These are phyloP conservation scores for Quercus parvula DNA, from an alignment of 306 rosid genomes.

Conservation along the genomic window DNA sequence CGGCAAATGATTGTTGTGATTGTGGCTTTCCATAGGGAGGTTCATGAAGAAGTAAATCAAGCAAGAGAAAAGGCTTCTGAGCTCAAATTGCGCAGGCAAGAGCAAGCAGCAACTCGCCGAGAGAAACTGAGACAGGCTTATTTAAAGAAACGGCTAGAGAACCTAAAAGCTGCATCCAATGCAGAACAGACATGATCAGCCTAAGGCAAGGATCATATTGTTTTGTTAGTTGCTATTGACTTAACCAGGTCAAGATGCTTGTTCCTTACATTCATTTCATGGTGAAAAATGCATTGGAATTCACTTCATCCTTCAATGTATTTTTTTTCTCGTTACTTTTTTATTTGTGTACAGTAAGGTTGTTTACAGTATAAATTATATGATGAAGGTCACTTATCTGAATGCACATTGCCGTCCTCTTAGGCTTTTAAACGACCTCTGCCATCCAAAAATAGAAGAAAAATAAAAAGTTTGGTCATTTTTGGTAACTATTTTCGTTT, in stretches of 20 bases:
- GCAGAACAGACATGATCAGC: slow-evolving; percentile 19
- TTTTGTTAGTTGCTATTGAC: not conserved
- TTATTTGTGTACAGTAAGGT: not conserved
- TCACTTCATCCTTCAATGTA: not conserved
- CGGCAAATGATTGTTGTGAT: not conserved
- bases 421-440: too few relatives aligned
- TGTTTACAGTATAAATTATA: not conserved
- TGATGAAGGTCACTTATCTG: not conserved
- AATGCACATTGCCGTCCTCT: not conserved
- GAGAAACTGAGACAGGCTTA: slow-evolving; percentile 83
- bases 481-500: too few relatives aligned
- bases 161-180: slow-evolving; percentile 61
- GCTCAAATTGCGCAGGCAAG: slow-evolving; percentile 67
- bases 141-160: slow-evolving; percentile 77
- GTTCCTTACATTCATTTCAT: not conserved
- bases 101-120: slow-evolving; percentile 64
- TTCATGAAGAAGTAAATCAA: slow-evolving; percentile 81
- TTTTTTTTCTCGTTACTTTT: not conserved
- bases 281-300: not conserved
- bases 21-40: slow-evolving; percentile 62
- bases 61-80: slow-evolving; percentile 84
- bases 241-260: not conserved
- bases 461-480: too few relatives aligned
- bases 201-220: not conserved
- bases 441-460: too few relatives aligned